A percentile compares a stretch with the other conserved stretches of the same genome.
phyloP scores from a whole-genome alignment of 225 moss, liverwort and hornwort genomes.

The Pseudisothecium myosuroides region DNA sequence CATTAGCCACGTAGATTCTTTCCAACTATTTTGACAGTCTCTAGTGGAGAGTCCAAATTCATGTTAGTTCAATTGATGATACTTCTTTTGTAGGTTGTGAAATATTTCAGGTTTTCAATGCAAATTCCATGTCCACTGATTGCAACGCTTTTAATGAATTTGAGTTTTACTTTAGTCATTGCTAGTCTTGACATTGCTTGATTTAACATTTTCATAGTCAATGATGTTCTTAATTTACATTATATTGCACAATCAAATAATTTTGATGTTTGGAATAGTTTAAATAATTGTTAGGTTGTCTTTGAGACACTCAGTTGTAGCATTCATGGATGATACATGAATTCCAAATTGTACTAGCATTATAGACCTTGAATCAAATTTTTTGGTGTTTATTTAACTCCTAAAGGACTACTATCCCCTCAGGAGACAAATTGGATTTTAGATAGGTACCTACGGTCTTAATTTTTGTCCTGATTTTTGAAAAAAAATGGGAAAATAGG shows the following conservation, averaged over 20 bases:
- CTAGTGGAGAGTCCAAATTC: accelerated
- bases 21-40: not conserved
- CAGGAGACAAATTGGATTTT: no score
- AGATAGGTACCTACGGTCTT: no score
- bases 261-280: not conserved
- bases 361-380: not conserved
- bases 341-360: not conserved
- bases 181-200: not conserved
- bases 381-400: not conserved
- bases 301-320: not conserved
- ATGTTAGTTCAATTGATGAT: accelerated
- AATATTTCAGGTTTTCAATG: not conserved
- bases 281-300: not conserved
- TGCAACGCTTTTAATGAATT: not conserved
- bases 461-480: no score
- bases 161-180: not conserved
- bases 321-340: not conserved
- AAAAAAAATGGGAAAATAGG: no score
- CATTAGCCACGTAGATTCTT: accelerated
- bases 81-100: not conserved
- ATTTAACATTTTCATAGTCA: not conserved
- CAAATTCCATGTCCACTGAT: accelerated
- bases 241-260: not conserved
- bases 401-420: no score
- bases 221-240: not conserved